Evolutionary conservation across 2,329 filamentous ascomycete species (phyloP).

Genomic region (Diatrype stigma): DNA sequence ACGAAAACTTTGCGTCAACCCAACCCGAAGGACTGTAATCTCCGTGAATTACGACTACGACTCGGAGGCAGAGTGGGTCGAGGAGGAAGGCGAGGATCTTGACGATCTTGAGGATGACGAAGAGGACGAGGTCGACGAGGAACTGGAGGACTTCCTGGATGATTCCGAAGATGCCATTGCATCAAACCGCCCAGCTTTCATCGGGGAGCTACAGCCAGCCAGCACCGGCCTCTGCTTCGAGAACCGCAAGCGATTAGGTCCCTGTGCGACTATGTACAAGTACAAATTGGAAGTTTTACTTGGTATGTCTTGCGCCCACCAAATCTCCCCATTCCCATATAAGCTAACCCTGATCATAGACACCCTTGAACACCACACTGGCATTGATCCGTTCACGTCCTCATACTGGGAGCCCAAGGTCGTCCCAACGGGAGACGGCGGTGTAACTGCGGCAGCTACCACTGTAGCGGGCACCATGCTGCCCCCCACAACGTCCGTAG

Average conservation of each 20-base stretch:
- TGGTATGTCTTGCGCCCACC: slow-evolving; percentile 43
- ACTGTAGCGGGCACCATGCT: slow-evolving; percentile 16
- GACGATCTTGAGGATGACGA: slow-evolving; percentile 65
- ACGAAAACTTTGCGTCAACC: slow-evolving; percentile 47
- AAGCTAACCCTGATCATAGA: slow-evolving; percentile 31
- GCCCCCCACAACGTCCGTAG: slow-evolving; percentile 14
- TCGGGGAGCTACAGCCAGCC: slow-evolving; percentile 66
- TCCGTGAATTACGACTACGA: slow-evolving; percentile 79
- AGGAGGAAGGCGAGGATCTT: slow-evolving; percentile 58
- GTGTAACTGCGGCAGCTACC: slow-evolving; percentile 5
- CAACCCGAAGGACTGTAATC: slow-evolving; percentile 49
- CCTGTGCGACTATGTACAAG: slow-evolving; percentile 46
- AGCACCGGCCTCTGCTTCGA: slow-evolving; percentile 85
- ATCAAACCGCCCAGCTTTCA: slow-evolving; percentile 35
- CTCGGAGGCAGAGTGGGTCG: slow-evolving; percentile 79
- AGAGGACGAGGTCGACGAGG: slow-evolving; percentile 67
- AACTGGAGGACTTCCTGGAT: slow-evolving; percentile 87
- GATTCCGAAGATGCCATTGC: slow-evolving; percentile 65
- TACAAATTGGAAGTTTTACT: slow-evolving; percentile 74
- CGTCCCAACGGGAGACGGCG: slow-evolving; percentile 17
- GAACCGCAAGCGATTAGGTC: slow-evolving; percentile 44
- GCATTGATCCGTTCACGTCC: slow-evolving; percentile 81
- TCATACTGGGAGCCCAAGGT: slow-evolving; percentile 65
- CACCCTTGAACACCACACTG: slow-evolving; percentile 42
- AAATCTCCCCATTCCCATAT: slow-evolving; percentile 4